Evolutionary conservation across 371 early-diverging fungal genomes (phyloP).

Genomic region (Zychaea mexicana): DNA sequence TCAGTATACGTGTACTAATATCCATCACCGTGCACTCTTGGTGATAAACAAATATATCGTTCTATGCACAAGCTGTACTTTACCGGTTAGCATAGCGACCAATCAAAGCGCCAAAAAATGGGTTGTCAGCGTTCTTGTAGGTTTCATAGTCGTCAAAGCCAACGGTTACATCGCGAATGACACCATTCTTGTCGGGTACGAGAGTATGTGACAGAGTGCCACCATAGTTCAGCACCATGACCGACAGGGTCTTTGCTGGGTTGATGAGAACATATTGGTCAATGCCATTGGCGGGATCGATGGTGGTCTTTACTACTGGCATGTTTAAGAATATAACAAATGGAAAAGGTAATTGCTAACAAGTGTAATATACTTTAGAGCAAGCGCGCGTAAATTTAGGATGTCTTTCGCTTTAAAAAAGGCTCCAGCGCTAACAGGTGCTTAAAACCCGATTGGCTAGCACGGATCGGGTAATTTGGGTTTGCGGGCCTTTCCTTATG

Average conservation of each 20-base stretch:
- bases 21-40: too few species aligned
- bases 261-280: slow-evolving; percentile 54
- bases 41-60: too few species aligned
- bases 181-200: slow-evolving; percentile 47
- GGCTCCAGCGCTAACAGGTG: too few species aligned
- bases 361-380: too few species aligned
- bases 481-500: background rate
- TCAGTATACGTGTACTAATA: too few species aligned
- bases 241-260: slow-evolving; percentile 41
- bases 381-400: too few species aligned
- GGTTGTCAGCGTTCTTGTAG: slow-evolving; percentile 41
- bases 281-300: slow-evolving; percentile 31
- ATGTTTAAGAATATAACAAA: too few species aligned
- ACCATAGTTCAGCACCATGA: slow-evolving; percentile 52
- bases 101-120: slow-evolving; percentile 50
- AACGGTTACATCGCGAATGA: slow-evolving; percentile 44
- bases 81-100: slow-evolving; percentile 57
- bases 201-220: slow-evolving; percentile 46
- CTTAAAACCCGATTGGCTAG: background rate
- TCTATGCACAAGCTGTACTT: too few species aligned
- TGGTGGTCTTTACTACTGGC: slow-evolving; percentile 30
- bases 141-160: slow-evolving; percentile 49
- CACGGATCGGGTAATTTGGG: background rate
- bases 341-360: too few species aligned
- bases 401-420: background rate